These are phyloP conservation scores for Nigrospora osmanthi DNA, from an alignment of 2,329 filamentous ascomycete species.

Conservation along the genomic window DNA sequence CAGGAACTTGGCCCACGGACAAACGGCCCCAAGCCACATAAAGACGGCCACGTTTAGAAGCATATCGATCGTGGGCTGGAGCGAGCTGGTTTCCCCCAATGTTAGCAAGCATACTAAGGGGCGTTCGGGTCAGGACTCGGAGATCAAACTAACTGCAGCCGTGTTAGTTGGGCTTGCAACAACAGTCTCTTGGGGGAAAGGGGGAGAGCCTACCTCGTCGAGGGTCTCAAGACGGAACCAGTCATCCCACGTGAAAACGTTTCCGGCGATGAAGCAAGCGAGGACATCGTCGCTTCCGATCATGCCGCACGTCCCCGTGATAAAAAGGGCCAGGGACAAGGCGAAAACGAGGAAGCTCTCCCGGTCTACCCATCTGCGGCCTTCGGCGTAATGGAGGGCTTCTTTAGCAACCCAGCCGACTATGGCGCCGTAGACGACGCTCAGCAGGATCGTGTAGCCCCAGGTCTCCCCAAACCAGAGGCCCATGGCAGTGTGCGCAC, in stretches of 20 bases:
- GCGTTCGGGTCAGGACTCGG: not conserved
- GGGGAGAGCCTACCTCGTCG: conserved; percentile 51
- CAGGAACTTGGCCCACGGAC: conserved; percentile 69
- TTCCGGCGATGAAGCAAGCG: conserved; percentile 88
- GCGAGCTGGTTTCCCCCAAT: conserved; percentile 34
- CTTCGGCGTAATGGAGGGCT: conserved; percentile 76
- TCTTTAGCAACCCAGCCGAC: conserved; percentile 80
- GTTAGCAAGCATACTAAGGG: not conserved
- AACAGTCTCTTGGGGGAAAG: not conserved
- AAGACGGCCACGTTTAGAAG: conserved; percentile 83
- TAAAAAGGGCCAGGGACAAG: conserved; percentile 77
- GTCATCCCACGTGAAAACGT: conserved; percentile 86
- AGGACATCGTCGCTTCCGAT: conserved; percentile 85
- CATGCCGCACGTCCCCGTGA: conserved; percentile 79
- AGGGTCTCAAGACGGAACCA: conserved; percentile 87
- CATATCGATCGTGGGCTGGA: conserved; percentile 96
- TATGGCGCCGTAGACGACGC: conserved; percentile 65
- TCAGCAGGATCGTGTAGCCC: conserved; percentile 75
- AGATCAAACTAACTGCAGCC: conserved; percentile 10
- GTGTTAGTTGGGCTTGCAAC: conserved; percentile 6
- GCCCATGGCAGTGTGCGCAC: conserved; percentile 59
- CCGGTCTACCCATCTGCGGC: conserved; percentile 72
- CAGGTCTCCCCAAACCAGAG: conserved; percentile 82
- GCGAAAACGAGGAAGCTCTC: conserved; percentile 86
- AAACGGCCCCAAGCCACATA: conserved; percentile 83